A percentile compares a stretch with the other conserved stretches of the same genome.
Evolutionary conservation across 192 early-diverging fungal species (phyloP).

Genomic region (Geranomyces michiganensis): DNA sequence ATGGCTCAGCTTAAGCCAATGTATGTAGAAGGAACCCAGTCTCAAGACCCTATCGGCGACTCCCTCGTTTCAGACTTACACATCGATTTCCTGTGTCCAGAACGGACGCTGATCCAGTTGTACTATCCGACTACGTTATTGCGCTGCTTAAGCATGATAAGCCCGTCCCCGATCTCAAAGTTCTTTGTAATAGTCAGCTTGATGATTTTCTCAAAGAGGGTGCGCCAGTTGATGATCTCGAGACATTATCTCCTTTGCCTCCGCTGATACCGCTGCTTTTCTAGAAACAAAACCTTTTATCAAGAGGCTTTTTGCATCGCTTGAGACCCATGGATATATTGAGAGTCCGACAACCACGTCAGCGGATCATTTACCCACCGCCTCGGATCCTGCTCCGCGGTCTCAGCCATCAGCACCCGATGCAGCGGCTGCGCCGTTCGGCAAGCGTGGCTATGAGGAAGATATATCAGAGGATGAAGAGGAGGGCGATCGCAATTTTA

Average conservation of each 20-base stretch:
- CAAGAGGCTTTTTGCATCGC: slow-evolving; percentile 55
- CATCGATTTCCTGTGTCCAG: slow-evolving; percentile 3
- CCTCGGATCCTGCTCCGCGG: no score
- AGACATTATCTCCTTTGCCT: background rate
- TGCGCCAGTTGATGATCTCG: slow-evolving; percentile 38
- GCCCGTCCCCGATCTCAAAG: slow-evolving; percentile 57
- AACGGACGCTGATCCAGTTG: slow-evolving; percentile 66
- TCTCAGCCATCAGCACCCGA: no score
- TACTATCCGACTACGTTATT: slow-evolving; percentile 78
- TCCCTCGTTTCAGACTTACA: background rate
- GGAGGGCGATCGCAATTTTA: slow-evolving; percentile 70
- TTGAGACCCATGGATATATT: slow-evolving; percentile 53
- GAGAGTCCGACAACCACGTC: background rate
- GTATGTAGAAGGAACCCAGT: slow-evolving; percentile 10
- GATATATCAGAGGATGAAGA: slow-evolving; percentile 63
- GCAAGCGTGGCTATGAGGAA: slow-evolving; percentile 34
- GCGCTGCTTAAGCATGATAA: slow-evolving; percentile 76
- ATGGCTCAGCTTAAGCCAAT: slow-evolving; percentile 22
- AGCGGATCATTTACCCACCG: background rate
- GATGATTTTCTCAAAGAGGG: slow-evolving; percentile 77
- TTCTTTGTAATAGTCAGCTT: slow-evolving; percentile 62
- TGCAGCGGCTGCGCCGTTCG: no score
- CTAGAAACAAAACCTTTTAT: slow-evolving; percentile 74
- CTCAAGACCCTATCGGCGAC: no score
- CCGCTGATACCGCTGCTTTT: background rate